phyloP scores from a whole-genome alignment of 2,329 filamentous ascomycete species.

The Lecanoromycetidae sp. region DNA sequence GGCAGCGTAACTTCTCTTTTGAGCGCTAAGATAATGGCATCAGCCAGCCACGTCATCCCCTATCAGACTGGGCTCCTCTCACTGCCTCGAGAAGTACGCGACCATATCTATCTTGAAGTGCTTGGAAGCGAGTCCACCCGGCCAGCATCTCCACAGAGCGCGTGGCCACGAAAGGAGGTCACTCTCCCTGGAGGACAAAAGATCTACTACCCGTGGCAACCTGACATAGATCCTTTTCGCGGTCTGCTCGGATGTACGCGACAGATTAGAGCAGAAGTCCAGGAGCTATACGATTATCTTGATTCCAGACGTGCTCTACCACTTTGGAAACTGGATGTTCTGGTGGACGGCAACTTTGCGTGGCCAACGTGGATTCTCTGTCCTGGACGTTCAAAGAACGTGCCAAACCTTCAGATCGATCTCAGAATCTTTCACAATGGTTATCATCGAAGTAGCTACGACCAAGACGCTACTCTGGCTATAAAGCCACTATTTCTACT shows the following conservation, averaged over 20 bases:
- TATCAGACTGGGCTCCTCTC: no score
- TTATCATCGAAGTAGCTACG: neutral
- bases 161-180: neutral
- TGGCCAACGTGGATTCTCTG: conserved; percentile 1
- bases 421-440: conserved; percentile 2
- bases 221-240: neutral
- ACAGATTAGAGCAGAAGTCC: neutral
- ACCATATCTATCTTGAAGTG: neutral
- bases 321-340: neutral
- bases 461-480: no score
- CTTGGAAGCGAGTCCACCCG: neutral
- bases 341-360: neutral
- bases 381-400: neutral
- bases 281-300: neutral
- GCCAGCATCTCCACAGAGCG: neutral
- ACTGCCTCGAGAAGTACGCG: conserved; percentile 1
- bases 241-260: neutral
- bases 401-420: neutral
- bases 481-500: no score
- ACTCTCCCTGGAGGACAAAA: neutral
- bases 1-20: no score
- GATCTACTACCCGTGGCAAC: neutral
- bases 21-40: no score
- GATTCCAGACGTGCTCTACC: neutral
- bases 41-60: no score